A percentile compares a stretch with the other conserved stretches of the same genome.
Conservation (phyloP, 306 rosid genomes). For the Sicyos baderoa region DNA sequence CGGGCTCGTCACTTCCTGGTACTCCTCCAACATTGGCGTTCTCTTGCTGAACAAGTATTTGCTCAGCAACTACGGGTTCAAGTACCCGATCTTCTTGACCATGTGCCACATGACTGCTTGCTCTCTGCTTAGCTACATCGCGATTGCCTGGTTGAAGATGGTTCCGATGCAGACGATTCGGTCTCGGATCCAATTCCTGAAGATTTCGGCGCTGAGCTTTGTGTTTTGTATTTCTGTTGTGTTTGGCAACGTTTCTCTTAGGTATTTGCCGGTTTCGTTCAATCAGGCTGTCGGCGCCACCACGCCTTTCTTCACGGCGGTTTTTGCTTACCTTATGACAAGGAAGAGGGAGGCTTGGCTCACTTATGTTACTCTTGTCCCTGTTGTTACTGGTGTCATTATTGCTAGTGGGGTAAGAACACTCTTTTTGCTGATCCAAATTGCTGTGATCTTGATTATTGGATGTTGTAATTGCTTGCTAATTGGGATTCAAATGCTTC, state of each 20-base stretch:
- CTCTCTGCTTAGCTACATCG: slow-evolving; percentile 78
- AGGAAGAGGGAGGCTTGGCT: slow-evolving; percentile 92
- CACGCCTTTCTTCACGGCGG: slow-evolving; percentile 92
- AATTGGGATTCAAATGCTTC: neutral
- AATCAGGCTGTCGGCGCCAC: slow-evolving; percentile 97
- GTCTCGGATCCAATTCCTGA: slow-evolving; percentile 74
- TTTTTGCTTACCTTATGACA: slow-evolving; percentile 84
- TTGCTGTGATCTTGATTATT: slow-evolving; percentile 5
- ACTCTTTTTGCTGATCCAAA: neutral
- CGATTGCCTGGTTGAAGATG: slow-evolving; percentile 91
- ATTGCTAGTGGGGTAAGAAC: slow-evolving; percentile 89
- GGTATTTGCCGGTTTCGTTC: slow-evolving; percentile 85
- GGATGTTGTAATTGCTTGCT: neutral
- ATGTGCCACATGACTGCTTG: slow-evolving; percentile 99
- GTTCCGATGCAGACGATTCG: slow-evolving; percentile 94
- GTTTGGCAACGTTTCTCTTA: slow-evolving; percentile 80
- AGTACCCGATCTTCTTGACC: slow-evolving; percentile 96
- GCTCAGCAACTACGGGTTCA: slow-evolving; percentile 90
- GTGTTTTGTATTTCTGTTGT: slow-evolving; percentile 89
- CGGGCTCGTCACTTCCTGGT: slow-evolving; percentile 74
- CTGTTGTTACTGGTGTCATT: slow-evolving; percentile 89
- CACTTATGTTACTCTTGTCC: slow-evolving; percentile 78
- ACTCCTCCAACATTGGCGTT: slow-evolving; percentile 94
- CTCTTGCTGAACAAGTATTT: slow-evolving; percentile 82
- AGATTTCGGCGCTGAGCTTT: slow-evolving; percentile 78